These are phyloP conservation scores for Antrodiella citrinella DNA, from an alignment of 768 basidiomycete species.

Conservation along the genomic window DNA sequence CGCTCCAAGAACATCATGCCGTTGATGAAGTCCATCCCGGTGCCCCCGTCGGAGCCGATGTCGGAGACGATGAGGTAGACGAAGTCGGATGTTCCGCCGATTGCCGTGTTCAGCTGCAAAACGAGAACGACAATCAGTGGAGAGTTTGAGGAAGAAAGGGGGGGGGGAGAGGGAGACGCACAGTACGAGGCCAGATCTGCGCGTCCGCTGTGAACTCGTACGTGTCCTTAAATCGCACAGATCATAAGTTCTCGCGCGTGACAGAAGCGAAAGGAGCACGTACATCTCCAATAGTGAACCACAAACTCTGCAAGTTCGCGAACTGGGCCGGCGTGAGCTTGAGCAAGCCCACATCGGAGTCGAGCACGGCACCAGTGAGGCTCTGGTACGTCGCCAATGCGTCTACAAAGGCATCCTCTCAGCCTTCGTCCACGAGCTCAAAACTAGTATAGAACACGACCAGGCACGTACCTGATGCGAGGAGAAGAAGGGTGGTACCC, in stretches of 20 bases:
- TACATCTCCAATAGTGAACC: conserved; percentile 35
- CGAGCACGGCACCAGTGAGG: conserved; percentile 40
- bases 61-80: conserved; percentile 26
- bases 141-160: no score
- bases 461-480: conserved; percentile 20
- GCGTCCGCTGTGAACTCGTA: conserved; percentile 54
- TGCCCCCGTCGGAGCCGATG: conserved; percentile 17
- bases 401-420: conserved; percentile 27
- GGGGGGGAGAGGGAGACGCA: conserved; percentile 6
- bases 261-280: conserved; percentile 34
- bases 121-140: conserved; percentile 1
- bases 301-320: conserved; percentile 35
- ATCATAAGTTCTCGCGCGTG: background rate
- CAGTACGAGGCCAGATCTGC: conserved; percentile 48
- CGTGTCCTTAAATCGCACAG: conserved; percentile 16
- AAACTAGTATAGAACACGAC: no score
- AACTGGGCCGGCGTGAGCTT: conserved; percentile 39
- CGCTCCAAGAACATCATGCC: conserved; percentile 29
- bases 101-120: conserved; percentile 19
- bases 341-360: conserved; percentile 44
- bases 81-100: conserved; percentile 18
- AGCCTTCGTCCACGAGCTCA: no score
- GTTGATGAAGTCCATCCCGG: conserved; percentile 30
- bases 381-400: conserved; percentile 42
- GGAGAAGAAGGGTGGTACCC: conserved; percentile 27